Conservation (phyloP, 208 protist genomes). For the Porcisia deanei region DNA sequence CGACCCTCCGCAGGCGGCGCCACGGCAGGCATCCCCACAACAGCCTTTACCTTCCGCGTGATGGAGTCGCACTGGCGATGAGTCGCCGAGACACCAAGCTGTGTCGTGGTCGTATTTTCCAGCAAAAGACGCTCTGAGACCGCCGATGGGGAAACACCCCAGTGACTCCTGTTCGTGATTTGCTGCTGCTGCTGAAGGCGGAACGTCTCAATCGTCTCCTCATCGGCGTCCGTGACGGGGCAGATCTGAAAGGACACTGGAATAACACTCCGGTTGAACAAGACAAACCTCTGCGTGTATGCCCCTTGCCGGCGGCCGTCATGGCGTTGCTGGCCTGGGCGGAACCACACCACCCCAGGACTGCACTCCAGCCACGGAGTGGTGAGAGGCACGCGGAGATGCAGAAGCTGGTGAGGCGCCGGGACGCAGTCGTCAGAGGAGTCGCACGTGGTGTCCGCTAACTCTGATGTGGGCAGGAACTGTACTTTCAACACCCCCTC, state of each 20-base stretch:
- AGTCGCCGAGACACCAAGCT: constrained; percentile 14
- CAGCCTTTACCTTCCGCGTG: constrained; percentile 45
- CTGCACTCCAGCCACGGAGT: constrained; percentile 45
- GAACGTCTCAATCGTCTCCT: constrained; percentile 18
- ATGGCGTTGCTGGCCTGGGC: constrained; percentile 69
- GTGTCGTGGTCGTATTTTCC: constrained; percentile 23
- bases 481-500: constrained; percentile 27
- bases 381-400: constrained; percentile 49
- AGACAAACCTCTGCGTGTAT: constrained; percentile 57
- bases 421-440: background rate
- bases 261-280: constrained; percentile 53
- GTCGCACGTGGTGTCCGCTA: background rate
- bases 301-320: constrained; percentile 76
- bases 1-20: constrained; percentile 29
- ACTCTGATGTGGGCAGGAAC: constrained; percentile 22
- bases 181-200: constrained; percentile 21
- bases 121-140: background rate
- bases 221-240: constrained; percentile 29
- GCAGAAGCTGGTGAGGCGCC: constrained; percentile 41
- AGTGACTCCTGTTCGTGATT: background rate
- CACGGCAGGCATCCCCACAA: constrained; percentile 44
- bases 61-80: constrained; percentile 13
- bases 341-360: constrained; percentile 72
- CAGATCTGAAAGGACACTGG: constrained; percentile 41
- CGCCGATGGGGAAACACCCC: background rate